These are phyloP conservation scores for Geranium rotundifolium DNA, from an alignment of 345 rosid genomes.

Conservation along the genomic window DNA sequence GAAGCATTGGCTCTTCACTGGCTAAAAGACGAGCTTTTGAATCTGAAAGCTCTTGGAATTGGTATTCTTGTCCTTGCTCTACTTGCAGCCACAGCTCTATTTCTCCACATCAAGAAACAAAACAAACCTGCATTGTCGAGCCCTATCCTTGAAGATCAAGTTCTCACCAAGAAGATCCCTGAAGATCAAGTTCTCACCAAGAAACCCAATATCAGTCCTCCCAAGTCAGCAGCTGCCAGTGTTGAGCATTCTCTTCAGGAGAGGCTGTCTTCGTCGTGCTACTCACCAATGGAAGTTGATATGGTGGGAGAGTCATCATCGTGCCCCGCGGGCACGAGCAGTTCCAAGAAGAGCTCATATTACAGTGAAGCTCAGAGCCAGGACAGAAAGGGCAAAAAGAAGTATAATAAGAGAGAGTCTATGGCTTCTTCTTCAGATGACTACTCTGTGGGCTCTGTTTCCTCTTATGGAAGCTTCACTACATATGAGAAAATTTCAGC, in stretches of 20 bases:
- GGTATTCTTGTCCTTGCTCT: constrained; percentile 26
- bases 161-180: no score
- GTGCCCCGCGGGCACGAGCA: constrained; percentile 51
- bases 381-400: constrained; percentile 24
- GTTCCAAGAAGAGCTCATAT: constrained; percentile 30
- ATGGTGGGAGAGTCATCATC: constrained; percentile 17
- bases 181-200: no score
- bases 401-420: constrained; percentile 44
- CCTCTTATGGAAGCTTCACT: constrained; percentile 75
- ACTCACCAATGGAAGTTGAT: constrained; percentile 30
- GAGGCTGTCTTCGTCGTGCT: constrained; percentile 16
- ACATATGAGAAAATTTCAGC: constrained; percentile 53
- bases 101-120: constrained; percentile 17
- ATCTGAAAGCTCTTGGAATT: constrained; percentile 8
- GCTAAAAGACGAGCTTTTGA: constrained; percentile 8
- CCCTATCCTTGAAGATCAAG: no score
- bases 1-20: constrained; percentile 1
- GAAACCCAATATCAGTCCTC: constrained; percentile 9
- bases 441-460: constrained; percentile 40
- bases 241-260: constrained; percentile 13
- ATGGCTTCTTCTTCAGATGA: constrained; percentile 63
- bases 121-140: constrained; percentile 6
- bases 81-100: constrained; percentile 22
- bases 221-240: constrained; percentile 6
- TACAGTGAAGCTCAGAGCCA: constrained; percentile 38